Percentiles rank a stretch among this genome's conserved stretches.
Conservation (phyloP, 2,329 filamentous ascomycete species). For the Chaetoscypha palmicola region DNA sequence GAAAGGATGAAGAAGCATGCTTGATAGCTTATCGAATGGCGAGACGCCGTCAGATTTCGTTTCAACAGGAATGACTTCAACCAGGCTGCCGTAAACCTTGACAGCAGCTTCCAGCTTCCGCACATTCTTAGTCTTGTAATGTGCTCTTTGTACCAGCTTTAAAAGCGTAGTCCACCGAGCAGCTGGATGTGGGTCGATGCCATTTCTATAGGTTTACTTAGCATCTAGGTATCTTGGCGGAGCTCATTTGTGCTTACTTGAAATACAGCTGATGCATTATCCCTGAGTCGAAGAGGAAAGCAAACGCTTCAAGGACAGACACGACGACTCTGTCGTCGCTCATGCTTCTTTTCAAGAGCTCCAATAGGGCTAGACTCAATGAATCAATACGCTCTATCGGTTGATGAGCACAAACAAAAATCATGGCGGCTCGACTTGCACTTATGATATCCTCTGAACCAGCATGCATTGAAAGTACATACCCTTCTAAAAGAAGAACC, state of each 20-base stretch:
- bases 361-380: constrained; percentile 44
- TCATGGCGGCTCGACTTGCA: constrained; percentile 58
- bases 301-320: constrained; percentile 68
- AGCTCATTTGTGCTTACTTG: too few species aligned
- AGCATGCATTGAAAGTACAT: constrained; percentile 68
- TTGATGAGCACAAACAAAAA: constrained; percentile 40
- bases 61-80: constrained; percentile 39
- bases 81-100: constrained; percentile 69
- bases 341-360: constrained; percentile 46
- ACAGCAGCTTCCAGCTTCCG: constrained; percentile 75
- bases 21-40: constrained; percentile 67
- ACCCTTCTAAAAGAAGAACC: constrained; percentile 51
- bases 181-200: neutral
- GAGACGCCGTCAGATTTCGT: too few species aligned
- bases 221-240: too few species aligned
- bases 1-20: constrained; percentile 75
- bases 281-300: constrained; percentile 65
- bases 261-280: constrained; percentile 39
- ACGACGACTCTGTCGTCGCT: constrained; percentile 61
- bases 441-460: constrained; percentile 70
- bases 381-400: constrained; percentile 28
- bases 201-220: too few species aligned
- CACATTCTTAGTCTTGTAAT: constrained; percentile 77
- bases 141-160: constrained; percentile 64
- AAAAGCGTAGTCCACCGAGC: constrained; percentile 55